Conservation (phyloP, 73 alveolate species). For the Paramecium bursaria region DNA sequence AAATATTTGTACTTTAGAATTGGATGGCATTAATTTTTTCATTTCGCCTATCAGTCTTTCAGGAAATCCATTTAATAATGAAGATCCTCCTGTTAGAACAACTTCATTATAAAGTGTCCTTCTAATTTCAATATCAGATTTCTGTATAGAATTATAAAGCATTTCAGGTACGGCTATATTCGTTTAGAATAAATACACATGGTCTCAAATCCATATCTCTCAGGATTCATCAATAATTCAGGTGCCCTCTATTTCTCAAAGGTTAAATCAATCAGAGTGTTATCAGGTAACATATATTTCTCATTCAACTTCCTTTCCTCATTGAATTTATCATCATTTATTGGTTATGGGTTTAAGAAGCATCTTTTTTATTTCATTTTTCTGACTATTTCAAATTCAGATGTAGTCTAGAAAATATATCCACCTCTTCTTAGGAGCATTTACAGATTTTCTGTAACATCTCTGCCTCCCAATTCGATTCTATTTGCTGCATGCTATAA, state of each 20-base stretch:
- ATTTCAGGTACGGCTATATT: conserved; percentile 78
- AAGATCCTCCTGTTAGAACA: conserved; percentile 84
- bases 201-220: conserved; percentile 85
- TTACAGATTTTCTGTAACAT: conserved; percentile 90
- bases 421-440: conserved; percentile 86
- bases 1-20: conserved; percentile 78
- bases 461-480: conserved; percentile 94
- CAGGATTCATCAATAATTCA: conserved; percentile 91
- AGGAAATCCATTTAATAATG: conserved; percentile 75
- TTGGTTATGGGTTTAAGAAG: conserved; percentile 60
- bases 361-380: conserved; percentile 89
- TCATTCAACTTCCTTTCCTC: conserved; percentile 71
- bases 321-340: conserved; percentile 50
- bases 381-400: conserved; percentile 89
- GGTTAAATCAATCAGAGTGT: conserved; percentile 76
- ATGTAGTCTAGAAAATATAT: conserved; percentile 90
- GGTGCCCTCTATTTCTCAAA: conserved; percentile 92
- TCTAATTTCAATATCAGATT: conserved; percentile 89
- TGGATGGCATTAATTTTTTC: conserved; percentile 80
- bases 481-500: conserved; percentile 83
- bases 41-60: conserved; percentile 76
- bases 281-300: conserved; percentile 89
- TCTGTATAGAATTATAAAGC: conserved; percentile 80
- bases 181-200: conserved; percentile 70
- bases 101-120: conserved; percentile 74